A percentile compares a stretch with the other conserved stretches of the same genome.
phyloP scores from a whole-genome alignment of 169 alveolate species.

The Eimeria sp. region DNA sequence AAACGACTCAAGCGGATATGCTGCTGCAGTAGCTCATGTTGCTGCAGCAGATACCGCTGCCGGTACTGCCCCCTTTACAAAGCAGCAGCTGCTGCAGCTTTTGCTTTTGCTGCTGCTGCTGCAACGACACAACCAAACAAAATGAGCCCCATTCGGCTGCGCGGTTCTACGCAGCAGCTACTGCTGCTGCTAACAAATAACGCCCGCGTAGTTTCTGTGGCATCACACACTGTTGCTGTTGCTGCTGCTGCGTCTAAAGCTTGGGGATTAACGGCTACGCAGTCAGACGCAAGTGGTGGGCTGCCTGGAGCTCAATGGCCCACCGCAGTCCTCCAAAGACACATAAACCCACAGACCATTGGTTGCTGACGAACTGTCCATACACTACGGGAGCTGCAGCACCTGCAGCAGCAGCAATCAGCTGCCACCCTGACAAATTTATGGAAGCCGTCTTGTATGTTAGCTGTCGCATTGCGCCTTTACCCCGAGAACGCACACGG shows the following conservation, averaged over 20 bases:
- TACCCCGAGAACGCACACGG: slow-evolving; percentile 15
- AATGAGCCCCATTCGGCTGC: not conserved
- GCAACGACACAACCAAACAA: slow-evolving; percentile 33
- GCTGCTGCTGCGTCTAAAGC: slow-evolving; percentile 39
- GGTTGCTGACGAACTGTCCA: slow-evolving; percentile 85
- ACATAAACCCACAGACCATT: slow-evolving; percentile 87
- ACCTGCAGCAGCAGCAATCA: slow-evolving; percentile 77
- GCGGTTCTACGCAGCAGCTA: slow-evolving; percentile 39
- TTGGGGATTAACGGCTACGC: not conserved
- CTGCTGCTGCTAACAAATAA: slow-evolving; percentile 25
- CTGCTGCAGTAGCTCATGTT: slow-evolving; percentile 29
- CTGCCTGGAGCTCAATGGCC: slow-evolving; percentile 87
- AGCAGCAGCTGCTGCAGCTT: slow-evolving; percentile 44
- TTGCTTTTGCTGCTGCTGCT: slow-evolving; percentile 28
- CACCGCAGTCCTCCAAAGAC: slow-evolving; percentile 88
- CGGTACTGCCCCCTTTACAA: not conserved
- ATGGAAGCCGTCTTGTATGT: slow-evolving; percentile 21
- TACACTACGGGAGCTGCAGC: slow-evolving; percentile 88
- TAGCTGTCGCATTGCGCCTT: slow-evolving; percentile 24
- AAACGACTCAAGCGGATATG: slow-evolving; percentile 26
- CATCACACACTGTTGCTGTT: not conserved
- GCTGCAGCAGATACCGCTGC: slow-evolving; percentile 33
- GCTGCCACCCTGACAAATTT: slow-evolving; percentile 3
- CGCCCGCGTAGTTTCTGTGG: not conserved
- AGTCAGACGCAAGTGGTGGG: slow-evolving; percentile 71